Percentiles rank a stretch among this genome's conserved stretches.
Evolutionary conservation across 2,329 filamentous ascomycete genomes (phyloP).

Genomic region (Sclerotiophoma versabilis): DNA sequence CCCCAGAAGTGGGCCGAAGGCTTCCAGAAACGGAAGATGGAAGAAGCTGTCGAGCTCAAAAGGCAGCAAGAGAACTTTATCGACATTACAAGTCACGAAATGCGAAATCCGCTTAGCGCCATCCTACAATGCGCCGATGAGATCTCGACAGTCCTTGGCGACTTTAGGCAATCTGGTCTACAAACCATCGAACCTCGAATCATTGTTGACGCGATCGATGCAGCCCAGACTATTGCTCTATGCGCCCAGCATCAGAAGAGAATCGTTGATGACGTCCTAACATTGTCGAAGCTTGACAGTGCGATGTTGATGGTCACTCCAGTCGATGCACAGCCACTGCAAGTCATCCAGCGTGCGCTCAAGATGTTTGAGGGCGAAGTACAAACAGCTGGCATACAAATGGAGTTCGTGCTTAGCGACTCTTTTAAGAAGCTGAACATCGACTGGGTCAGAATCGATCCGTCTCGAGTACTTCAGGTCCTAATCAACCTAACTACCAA

Average conservation of each 20-base stretch:
- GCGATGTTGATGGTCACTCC: slow-evolving; percentile 76
- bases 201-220: slow-evolving; percentile 70
- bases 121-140: slow-evolving; percentile 80
- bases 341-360: slow-evolving; percentile 70
- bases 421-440: slow-evolving; percentile 66
- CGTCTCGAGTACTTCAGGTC: slow-evolving; percentile 77
- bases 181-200: slow-evolving; percentile 57
- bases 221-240: slow-evolving; percentile 77
- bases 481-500: slow-evolving; percentile 83
- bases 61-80: slow-evolving; percentile 83
- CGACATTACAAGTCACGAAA: slow-evolving; percentile 78
- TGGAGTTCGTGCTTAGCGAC: slow-evolving; percentile 68
- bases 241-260: slow-evolving; percentile 81
- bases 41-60: slow-evolving; percentile 83
- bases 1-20: slow-evolving; percentile 85
- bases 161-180: slow-evolving; percentile 55
- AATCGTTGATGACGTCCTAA: slow-evolving; percentile 58
- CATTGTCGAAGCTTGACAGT: slow-evolving; percentile 70
- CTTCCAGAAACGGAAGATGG: slow-evolving; percentile 76
- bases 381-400: slow-evolving; percentile 70
- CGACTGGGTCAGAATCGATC: slow-evolving; percentile 76
- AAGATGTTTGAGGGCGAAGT: slow-evolving; percentile 83
- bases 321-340: slow-evolving; percentile 70
- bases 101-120: slow-evolving; percentile 78
- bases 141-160: slow-evolving; percentile 63